phyloP scores from a whole-genome alignment of 345 rosid genomes.

The Syzygium grande region DNA sequence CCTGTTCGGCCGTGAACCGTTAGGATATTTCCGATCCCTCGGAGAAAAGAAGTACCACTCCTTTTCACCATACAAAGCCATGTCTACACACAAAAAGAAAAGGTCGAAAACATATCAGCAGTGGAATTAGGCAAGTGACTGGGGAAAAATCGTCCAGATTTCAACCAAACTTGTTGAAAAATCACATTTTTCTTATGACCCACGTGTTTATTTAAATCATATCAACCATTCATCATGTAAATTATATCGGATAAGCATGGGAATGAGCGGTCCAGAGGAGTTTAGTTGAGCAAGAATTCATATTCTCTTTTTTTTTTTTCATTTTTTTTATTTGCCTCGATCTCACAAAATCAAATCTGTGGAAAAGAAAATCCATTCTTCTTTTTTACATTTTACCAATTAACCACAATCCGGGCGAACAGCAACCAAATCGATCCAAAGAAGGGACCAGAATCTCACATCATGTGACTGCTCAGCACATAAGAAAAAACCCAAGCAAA shows the following conservation, averaged over 20 bases:
- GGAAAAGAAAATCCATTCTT: not conserved
- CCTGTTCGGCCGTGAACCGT: constrained; percentile 81
- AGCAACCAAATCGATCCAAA: not conserved
- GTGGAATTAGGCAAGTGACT: not conserved
- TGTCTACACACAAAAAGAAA: constrained; percentile 27
- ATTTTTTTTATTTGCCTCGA: not conserved
- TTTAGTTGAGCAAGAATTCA: not conserved
- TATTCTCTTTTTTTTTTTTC: not conserved
- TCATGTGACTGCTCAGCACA: not conserved
- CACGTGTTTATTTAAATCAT: not conserved
- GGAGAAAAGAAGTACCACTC: constrained; percentile 96
- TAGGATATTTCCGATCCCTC: constrained; percentile 81
- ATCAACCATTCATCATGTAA: not conserved
- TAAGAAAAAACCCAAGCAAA: not conserved
- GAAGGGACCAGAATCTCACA: not conserved
- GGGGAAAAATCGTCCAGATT: not conserved
- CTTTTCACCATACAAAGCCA: constrained; percentile 78
- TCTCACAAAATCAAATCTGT: not conserved
- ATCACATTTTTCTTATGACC: not conserved
- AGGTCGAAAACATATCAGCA: not conserved
- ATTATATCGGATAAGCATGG: not conserved
- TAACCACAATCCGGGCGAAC: not conserved
- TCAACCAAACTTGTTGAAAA: not conserved
- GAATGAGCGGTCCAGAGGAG: not conserved
- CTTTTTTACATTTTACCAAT: not conserved